Conservation (phyloP, 352 stramenopile genomes). For the Globisporangium perplexum region DNA sequence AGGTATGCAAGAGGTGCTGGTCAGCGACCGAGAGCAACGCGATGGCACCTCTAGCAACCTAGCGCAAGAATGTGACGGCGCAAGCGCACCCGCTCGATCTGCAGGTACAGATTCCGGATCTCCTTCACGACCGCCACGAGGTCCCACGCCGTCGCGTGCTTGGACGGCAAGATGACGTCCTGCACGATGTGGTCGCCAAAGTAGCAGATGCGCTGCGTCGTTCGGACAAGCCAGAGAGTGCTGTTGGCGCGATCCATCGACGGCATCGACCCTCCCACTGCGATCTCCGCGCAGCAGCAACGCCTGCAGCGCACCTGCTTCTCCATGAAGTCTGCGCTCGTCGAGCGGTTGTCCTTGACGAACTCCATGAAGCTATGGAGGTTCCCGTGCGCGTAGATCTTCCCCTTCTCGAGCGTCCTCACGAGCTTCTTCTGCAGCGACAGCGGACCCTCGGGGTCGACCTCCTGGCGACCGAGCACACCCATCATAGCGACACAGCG, state of each 20-base stretch:
- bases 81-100: constrained; percentile 25
- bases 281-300: background rate
- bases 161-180: constrained; percentile 29
- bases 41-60: too few species aligned
- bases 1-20: too few species aligned
- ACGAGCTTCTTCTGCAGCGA: constrained; percentile 16
- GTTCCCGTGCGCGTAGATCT: constrained; percentile 45
- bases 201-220: constrained; percentile 49
- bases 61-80: background rate
- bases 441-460: constrained; percentile 16
- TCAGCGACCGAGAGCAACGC: background rate
- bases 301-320: constrained; percentile 13
- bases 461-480: constrained; percentile 17
- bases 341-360: background rate
- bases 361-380: constrained; percentile 16
- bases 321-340: constrained; percentile 1
- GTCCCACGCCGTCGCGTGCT: constrained; percentile 32
- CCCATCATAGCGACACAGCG: too few species aligned
- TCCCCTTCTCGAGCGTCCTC: constrained; percentile 21
- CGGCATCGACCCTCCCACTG: too few species aligned
- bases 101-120: constrained; percentile 32
- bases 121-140: constrained; percentile 43
- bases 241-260: too few species aligned
- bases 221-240: too few species aligned
- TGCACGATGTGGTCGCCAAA: constrained; percentile 50